phyloP scores from a whole-genome alignment of 2,329 filamentous ascomycete genomes.

The Ophiostoma populinum region DNA sequence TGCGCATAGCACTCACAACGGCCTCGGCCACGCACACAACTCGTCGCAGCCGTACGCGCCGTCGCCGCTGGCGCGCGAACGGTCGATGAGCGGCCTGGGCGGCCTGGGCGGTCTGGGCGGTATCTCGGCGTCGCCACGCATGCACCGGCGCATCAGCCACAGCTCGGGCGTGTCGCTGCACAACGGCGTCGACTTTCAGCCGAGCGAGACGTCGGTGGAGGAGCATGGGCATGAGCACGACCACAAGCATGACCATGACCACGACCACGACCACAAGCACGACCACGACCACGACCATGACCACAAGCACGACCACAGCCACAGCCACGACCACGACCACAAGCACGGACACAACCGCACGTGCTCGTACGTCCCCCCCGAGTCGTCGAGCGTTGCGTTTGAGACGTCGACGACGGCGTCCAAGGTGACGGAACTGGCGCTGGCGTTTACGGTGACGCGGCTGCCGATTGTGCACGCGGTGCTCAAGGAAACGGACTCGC shows the following conservation, averaged over 20 bases:
- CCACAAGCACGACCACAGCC: slow-evolving; percentile 9
- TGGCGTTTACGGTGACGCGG: slow-evolving; percentile 45
- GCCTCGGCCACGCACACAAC: slow-evolving; percentile 16
- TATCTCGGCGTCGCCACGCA: slow-evolving; percentile 6
- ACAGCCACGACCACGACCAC: slow-evolving; percentile 11
- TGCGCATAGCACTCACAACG: slow-evolving; percentile 20
- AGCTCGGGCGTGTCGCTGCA: slow-evolving; percentile 10
- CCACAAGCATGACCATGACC: slow-evolving; percentile 13
- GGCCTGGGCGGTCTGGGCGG: neutral
- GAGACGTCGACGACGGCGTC: slow-evolving; percentile 37
- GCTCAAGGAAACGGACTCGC: slow-evolving; percentile 76
- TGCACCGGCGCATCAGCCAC: slow-evolving; percentile 13
- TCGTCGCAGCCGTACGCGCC: slow-evolving; percentile 20
- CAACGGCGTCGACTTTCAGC: slow-evolving; percentile 11
- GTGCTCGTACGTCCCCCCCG: slow-evolving; percentile 16
- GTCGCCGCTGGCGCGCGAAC: slow-evolving; percentile 23
- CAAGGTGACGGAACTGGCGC: slow-evolving; percentile 50
- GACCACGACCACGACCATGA: slow-evolving; percentile 2
- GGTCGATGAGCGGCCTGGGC: slow-evolving; percentile 15
- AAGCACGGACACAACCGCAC: slow-evolving; percentile 16
- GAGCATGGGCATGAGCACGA: slow-evolving; percentile 14
- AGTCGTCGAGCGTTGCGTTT: slow-evolving; percentile 12
- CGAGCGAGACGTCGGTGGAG: neutral
- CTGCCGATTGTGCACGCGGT: slow-evolving; percentile 75
- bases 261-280: slow-evolving; percentile 14